phyloP scores from a whole-genome alignment of 2,329 filamentous ascomycete species.

The Alternaria alternata region DNA sequence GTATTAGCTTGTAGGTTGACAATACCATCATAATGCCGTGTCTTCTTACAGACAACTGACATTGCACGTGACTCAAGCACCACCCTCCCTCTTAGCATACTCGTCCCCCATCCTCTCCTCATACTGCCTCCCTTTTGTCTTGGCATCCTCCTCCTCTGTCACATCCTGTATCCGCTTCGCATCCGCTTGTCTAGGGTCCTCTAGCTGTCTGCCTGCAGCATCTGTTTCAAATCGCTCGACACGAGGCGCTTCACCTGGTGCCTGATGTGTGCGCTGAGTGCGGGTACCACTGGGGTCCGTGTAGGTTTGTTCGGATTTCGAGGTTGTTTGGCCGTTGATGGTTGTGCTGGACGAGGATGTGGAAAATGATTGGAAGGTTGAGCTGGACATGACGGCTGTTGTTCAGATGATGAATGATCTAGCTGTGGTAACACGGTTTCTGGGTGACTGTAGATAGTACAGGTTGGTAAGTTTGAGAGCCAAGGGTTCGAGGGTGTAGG shows the following conservation, averaged over 20 bases:
- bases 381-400: conserved; percentile 21
- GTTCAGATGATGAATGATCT: background rate
- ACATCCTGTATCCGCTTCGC: conserved; percentile 43
- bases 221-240: conserved; percentile 41
- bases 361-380: conserved; percentile 38
- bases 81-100: conserved; percentile 56
- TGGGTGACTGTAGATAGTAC: background rate
- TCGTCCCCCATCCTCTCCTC: conserved; percentile 55
- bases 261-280: conserved; percentile 35
- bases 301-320: conserved; percentile 33
- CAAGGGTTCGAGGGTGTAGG: no score
- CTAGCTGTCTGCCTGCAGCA: conserved; percentile 27
- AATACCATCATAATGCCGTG: background rate
- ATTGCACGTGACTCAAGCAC: conserved; percentile 36
- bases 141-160: conserved; percentile 41
- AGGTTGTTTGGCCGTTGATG: conserved; percentile 41
- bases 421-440: no score
- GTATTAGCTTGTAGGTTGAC: background rate
- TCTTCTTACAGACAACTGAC: background rate
- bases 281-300: conserved; percentile 41
- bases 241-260: conserved; percentile 34
- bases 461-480: background rate
- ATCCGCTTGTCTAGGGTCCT: conserved; percentile 9
- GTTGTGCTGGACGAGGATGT: conserved; percentile 34
- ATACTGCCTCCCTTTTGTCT: conserved; percentile 49